Base-by-base conservation (phyloP, 495 filamentous ascomycete genomes). In the Sordaria brevicollis region DNA sequence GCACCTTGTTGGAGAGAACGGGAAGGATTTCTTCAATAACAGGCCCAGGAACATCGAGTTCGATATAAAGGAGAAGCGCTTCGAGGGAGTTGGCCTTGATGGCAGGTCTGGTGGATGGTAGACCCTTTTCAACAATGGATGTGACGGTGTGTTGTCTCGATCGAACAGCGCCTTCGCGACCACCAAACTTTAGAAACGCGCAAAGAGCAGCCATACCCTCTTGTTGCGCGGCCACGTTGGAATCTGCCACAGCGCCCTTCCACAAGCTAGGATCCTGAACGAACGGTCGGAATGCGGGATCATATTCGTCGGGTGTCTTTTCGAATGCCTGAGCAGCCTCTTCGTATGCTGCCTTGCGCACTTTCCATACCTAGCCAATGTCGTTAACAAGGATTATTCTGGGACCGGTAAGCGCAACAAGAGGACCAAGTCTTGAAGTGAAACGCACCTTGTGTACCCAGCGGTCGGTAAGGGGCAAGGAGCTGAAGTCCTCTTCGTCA, bases 171-270 rank as follows among this genome's bases (percentile, higher is more conserved):
- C 89, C 88, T 75, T 94, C 90, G 39, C 81, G 80, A 36, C 94
- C 93, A 68, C 92, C 92, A 74, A 90, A 97, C 77, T 97, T 92
- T 70, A 98, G 83, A 76, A 97, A 98, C 0, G 93, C 86, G 79
- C 94, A 96, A 74, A 95, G 88, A 62, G 93, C 88, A 37, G 86
- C 89, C 57, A 99, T 86, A 71, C 92, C 95, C 69, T 99, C 95
- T 78, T 94, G 90, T 76, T 99, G 95, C 68, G 95, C 95, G 9
- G 96, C 95, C 67, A 99, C 96, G 76, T 99, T 98, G 35, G 95
- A 97, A 79, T 99, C 95, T 66, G 90, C 89, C 5, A 93, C 94
- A 1, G 93, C 95, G 35, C 89, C 90, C 80, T 97, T 97, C 94
- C 93, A 97, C 72, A 98, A 76, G 35, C 88, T 82, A 2, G 93